These are phyloP conservation scores for Trichophyton rubrum DNA, from an alignment of 2,329 filamentous ascomycete species.

Conservation along the genomic window DNA sequence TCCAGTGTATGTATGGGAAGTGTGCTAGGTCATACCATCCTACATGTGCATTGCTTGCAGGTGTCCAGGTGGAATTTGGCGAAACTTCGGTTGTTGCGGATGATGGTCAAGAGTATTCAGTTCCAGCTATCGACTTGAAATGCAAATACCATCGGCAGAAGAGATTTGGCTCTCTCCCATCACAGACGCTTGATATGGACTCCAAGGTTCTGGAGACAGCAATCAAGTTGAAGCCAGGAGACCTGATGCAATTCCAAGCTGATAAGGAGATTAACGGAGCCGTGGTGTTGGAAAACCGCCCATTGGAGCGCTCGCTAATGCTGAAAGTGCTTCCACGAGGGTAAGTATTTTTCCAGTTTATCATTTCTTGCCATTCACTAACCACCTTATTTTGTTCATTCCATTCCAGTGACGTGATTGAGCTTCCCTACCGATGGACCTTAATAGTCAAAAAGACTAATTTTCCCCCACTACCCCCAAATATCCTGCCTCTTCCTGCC, in stretches of 20 bases:
- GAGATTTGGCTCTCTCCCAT: conserved; percentile 62
- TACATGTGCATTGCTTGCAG: conserved; percentile 83
- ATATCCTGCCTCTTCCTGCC: conserved; percentile 36
- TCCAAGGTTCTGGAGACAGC: conserved; percentile 57
- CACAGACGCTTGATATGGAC: conserved; percentile 57
- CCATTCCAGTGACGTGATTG: conserved; percentile 35
- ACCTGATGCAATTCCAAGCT: conserved; percentile 76
- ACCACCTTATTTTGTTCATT: not conserved
- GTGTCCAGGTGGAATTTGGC: conserved; percentile 80
- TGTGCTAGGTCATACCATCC: conserved; percentile 89
- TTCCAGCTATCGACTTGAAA: conserved; percentile 82
- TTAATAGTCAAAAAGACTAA: conserved; percentile 39
- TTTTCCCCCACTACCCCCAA: conserved; percentile 35
- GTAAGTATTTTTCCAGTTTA: conserved; percentile 39
- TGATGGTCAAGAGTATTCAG: conserved; percentile 82
- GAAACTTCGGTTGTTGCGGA: conserved; percentile 77
- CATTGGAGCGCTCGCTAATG: conserved; percentile 60
- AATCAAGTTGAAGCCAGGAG: conserved; percentile 53
- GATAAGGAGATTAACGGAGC: conserved; percentile 84
- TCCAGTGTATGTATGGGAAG: conserved; percentile 92
- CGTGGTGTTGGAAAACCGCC: conserved; percentile 69
- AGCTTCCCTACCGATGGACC: conserved; percentile 48
- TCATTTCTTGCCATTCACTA: conserved; percentile 22
- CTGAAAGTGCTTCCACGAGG: conserved; percentile 75
- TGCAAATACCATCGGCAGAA: conserved; percentile 90